Conservation (phyloP, 208 protist species). For the Trypanosoma platydactyli region DNA sequence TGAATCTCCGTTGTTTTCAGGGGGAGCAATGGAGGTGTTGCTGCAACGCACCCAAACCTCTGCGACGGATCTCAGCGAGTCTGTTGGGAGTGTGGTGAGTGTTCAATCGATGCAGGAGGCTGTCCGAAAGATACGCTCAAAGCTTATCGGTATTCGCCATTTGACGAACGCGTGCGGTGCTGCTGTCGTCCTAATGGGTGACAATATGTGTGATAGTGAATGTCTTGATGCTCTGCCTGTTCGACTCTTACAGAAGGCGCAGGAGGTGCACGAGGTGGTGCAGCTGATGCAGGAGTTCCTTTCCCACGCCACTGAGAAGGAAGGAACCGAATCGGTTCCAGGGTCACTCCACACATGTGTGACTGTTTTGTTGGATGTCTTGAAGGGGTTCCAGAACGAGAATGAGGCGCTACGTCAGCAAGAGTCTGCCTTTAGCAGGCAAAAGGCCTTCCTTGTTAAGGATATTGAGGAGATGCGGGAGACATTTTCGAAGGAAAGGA, state of each 20-base stretch:
- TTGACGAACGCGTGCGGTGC: conserved; percentile 20
- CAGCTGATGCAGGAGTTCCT: conserved; percentile 28
- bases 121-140: conserved; percentile 1
- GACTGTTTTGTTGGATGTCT: not conserved
- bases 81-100: not conserved
- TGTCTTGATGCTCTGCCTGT: conserved; percentile 21
- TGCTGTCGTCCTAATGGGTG: conserved; percentile 12
- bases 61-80: not conserved
- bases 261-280: conserved; percentile 39
- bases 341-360: not conserved
- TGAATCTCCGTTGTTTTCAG: not conserved
- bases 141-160: conserved; percentile 13
- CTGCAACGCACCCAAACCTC: too few species aligned
- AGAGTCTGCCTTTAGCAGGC: conserved; percentile 1
- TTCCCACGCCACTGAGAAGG: conserved; percentile 19
- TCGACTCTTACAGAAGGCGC: conserved; percentile 35
- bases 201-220: conserved; percentile 18
- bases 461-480: conserved; percentile 24
- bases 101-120: conserved; percentile 6
- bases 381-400: conserved; percentile 5
- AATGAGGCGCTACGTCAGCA: conserved; percentile 12
- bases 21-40: not conserved
- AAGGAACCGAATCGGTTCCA: conserved; percentile 26
- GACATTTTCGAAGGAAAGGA: conserved; percentile 29
- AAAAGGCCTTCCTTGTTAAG: conserved; percentile 23